phyloP scores from a whole-genome alignment of 2,329 filamentous ascomycete species.

The Monilinia laxa region DNA sequence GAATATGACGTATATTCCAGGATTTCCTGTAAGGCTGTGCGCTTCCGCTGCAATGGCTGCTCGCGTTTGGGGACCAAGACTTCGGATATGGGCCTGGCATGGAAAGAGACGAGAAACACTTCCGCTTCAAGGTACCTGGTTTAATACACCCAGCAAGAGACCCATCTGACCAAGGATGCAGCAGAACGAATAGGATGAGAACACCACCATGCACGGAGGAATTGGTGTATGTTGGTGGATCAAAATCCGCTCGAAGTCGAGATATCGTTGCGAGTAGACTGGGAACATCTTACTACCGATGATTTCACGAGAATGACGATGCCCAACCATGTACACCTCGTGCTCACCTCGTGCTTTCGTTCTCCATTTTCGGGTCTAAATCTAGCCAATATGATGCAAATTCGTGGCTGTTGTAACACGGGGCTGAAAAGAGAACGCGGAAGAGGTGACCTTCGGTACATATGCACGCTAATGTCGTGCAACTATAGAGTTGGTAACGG shows the following conservation, averaged over 20 bases:
- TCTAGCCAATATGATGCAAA: constrained; percentile 27
- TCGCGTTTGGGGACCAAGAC: constrained; percentile 25
- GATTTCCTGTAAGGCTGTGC: constrained; percentile 27
- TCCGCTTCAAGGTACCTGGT: constrained; percentile 14
- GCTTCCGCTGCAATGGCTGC: constrained; percentile 26
- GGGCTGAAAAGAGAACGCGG: constrained; percentile 7
- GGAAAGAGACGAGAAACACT: not conserved
- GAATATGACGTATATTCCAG: constrained; percentile 19
- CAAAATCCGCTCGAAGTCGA: not conserved
- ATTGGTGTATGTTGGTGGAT: constrained; percentile 4
- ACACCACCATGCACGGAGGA: constrained; percentile 8
- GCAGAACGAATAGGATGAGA: not conserved
- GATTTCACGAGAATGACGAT: constrained; percentile 17
- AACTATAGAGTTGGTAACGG: constrained; percentile 13
- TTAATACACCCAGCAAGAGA: constrained; percentile 5
- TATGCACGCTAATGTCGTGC: constrained; percentile 13
- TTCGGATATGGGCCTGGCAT: constrained; percentile 18
- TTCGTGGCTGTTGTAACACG: constrained; percentile 30
- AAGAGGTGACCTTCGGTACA: constrained; percentile 21
- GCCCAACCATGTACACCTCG: constrained; percentile 27
- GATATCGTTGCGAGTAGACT: not conserved
- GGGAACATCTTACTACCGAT: not conserved
- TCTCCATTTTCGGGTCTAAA: constrained; percentile 17
- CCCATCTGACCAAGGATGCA: constrained; percentile 5
- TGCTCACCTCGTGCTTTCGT: not conserved